Evolutionary conservation across 306 rosid genomes (phyloP), one percentile per base, ranked within the genome.

Genomic region (Quercus wislizeni): DNA sequence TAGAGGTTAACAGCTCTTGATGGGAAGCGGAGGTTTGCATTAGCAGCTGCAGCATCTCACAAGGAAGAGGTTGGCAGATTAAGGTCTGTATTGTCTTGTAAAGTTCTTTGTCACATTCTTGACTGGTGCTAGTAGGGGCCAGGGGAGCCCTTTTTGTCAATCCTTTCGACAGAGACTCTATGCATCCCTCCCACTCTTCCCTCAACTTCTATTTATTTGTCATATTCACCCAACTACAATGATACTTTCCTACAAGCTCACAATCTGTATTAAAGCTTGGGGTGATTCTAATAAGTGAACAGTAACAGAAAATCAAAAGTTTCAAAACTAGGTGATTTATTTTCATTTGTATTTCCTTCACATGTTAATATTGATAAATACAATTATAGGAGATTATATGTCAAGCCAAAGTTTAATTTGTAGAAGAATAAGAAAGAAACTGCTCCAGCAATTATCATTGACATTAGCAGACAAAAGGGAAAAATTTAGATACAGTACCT

Each of bases 1-100:
- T 83, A 95, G 99, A 91, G 99, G 86, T 82, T 95, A 89, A 93
- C 98, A 38, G 97, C 99, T 80, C 88, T 95, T 82, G 99, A 95
- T 85, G 97, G 97, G 71, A 93, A 95, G 80, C 87, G 94, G 80
- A 95, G 97, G 82, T 95, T 93, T 87, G 99, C 97, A 67, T 86
- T 95, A 82, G 98, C 98, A 83, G 98, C 99, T 85, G 99, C 93
- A 59, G 87, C 28, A 64, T 95, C 98, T 78, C 97, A 93, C 87
- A 90, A 92, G 89, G 98, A 93, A 91, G 99, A 93, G 88, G 91
- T 95, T 83, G 93, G 93, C 55, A 87, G 96, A 85, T 86, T 95
- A 78, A 93, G 98, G 99, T 95, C 71, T 73, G 77, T 78, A 15
- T 74, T 71, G 30, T 82, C 68, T 76, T 74, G 74, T 69, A 25